Percentiles rank a stretch among this genome's conserved stretches.
phyloP scores from a whole-genome alignment of 306 rosid species.

The Hippophae tibetana region DNA sequence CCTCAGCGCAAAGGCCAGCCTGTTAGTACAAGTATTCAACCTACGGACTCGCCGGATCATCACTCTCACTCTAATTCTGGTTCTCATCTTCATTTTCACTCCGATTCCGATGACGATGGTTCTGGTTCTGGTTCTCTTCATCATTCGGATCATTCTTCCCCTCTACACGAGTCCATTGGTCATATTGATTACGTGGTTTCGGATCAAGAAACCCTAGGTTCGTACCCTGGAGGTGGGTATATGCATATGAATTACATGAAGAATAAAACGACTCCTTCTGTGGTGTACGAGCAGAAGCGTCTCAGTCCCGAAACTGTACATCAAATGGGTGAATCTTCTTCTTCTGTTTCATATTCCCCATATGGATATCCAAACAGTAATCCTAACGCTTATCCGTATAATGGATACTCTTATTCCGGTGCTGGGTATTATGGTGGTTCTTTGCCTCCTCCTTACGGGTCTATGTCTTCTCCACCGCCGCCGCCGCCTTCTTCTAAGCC shows the following conservation, averaged over 20 bases:
- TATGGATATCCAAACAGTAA: slow-evolving; percentile 12
- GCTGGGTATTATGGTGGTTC: slow-evolving; percentile 30
- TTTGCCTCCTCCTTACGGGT: slow-evolving; percentile 26
- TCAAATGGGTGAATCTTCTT: slow-evolving; percentile 64
- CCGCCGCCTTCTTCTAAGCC: slow-evolving; percentile 42
- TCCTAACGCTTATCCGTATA: slow-evolving; percentile 20
- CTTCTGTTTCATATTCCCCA: slow-evolving; percentile 26
- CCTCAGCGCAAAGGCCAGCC: slow-evolving; percentile 35
- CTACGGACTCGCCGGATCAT: slow-evolving; percentile 21
- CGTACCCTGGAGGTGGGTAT: slow-evolving; percentile 31
- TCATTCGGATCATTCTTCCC: slow-evolving; percentile 52
- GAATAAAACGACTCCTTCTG: slow-evolving; percentile 53
- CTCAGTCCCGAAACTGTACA: slow-evolving; percentile 29
- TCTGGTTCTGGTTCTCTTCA: slow-evolving; percentile 33
- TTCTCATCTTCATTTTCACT: slow-evolving; percentile 62
- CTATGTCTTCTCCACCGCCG: slow-evolving; percentile 19
- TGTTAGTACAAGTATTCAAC: slow-evolving; percentile 4
- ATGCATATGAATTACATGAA: slow-evolving; percentile 56
- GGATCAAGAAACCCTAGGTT: slow-evolving; percentile 18
- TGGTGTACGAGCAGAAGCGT: slow-evolving; percentile 56
- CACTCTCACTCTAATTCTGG: slow-evolving; percentile 46
- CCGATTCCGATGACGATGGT: slow-evolving; percentile 41
- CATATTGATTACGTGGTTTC: slow-evolving; percentile 19
- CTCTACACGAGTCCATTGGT: slow-evolving; percentile 30
- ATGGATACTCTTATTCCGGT: slow-evolving; percentile 32